These are phyloP conservation scores for Amanita thiersii DNA, from an alignment of 768 basidiomycete species.

Conservation along the genomic window DNA sequence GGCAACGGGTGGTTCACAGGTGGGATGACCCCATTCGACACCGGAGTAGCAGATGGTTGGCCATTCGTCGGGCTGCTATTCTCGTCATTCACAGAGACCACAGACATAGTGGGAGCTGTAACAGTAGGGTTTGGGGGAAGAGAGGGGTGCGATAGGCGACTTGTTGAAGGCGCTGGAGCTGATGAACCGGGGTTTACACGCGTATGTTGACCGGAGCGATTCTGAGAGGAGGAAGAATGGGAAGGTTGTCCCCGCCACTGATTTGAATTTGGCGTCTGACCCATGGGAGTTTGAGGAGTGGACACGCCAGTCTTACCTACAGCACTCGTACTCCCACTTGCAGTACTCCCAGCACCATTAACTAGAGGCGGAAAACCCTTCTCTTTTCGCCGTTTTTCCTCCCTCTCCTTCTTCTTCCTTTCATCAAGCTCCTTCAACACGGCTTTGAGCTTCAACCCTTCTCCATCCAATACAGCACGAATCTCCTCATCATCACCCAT, in stretches of 20 bases:
- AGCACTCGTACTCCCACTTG: constrained; percentile 11
- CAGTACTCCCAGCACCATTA: constrained; percentile 7
- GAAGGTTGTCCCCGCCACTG: constrained; percentile 8
- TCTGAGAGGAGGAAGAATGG: constrained; percentile 7
- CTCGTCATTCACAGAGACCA: background rate
- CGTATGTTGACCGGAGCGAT: constrained; percentile 4
- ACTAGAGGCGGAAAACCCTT: constrained; percentile 12
- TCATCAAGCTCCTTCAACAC: constrained; percentile 62
- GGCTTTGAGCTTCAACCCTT: constrained; percentile 54
- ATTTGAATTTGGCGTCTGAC: constrained; percentile 8
- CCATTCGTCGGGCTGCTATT: background rate
- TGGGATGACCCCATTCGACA: background rate
- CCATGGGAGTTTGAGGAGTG: constrained; percentile 11
- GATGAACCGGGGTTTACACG: constrained; percentile 11
- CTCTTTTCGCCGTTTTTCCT: constrained; percentile 30
- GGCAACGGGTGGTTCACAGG: constrained; percentile 6
- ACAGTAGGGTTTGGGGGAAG: constrained; percentile 13
- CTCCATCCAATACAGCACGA: constrained; percentile 73
- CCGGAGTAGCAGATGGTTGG: background rate
- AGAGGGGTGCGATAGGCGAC: constrained; percentile 12
- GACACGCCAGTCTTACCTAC: constrained; percentile 10
- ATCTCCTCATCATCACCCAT: constrained; percentile 48
- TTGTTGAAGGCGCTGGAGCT: constrained; percentile 2
- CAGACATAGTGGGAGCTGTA: constrained; percentile 4
- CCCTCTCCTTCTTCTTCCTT: constrained; percentile 38